Percentiles rank a stretch among this genome's conserved stretches.
phyloP scores from a whole-genome alignment of 176 grass and related monocot species.

The Oryza australiensis region DNA sequence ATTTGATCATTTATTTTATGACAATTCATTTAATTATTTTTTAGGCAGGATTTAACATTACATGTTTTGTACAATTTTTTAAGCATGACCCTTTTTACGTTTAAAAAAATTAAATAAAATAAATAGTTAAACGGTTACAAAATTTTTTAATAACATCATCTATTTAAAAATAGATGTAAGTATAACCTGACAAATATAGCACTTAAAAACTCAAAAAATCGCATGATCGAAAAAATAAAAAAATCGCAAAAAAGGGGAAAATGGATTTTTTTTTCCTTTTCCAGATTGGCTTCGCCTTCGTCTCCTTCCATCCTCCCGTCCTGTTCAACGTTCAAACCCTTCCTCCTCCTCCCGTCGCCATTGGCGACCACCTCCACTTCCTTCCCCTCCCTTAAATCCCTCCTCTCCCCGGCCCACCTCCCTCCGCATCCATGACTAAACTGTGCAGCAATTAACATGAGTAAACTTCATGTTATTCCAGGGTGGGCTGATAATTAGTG shows the following conservation, averaged over 20 bases:
- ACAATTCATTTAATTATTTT: no score
- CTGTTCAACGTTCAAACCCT: conserved; percentile 57
- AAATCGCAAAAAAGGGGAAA: no score
- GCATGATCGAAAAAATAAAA: neutral
- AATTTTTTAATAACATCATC: no score
- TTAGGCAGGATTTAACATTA: no score
- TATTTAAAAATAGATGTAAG: no score
- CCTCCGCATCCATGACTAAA: neutral
- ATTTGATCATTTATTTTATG: no score
- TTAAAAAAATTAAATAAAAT: no score
- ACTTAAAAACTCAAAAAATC: no score
- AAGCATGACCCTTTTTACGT: no score
- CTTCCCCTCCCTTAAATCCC: conserved; percentile 44
- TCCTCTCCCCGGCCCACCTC: conserved; percentile 22
- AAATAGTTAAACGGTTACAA: no score
- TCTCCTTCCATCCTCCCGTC: neutral
- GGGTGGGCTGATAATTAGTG: conserved; percentile 82
- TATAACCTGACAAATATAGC: no score
- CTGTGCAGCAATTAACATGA: neutral
- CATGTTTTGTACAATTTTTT: no score
- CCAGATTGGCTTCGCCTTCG: conserved; percentile 30
- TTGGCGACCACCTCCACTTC: conserved; percentile 43
- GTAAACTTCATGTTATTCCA: conserved; percentile 31
- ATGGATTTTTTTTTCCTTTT: neutral
- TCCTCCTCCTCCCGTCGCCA: conserved; percentile 37